Percentiles rank a stretch among this genome's conserved stretches.
Evolutionary conservation across 257 asterid species (phyloP).

Genomic region (Verbascum thapsus): DNA sequence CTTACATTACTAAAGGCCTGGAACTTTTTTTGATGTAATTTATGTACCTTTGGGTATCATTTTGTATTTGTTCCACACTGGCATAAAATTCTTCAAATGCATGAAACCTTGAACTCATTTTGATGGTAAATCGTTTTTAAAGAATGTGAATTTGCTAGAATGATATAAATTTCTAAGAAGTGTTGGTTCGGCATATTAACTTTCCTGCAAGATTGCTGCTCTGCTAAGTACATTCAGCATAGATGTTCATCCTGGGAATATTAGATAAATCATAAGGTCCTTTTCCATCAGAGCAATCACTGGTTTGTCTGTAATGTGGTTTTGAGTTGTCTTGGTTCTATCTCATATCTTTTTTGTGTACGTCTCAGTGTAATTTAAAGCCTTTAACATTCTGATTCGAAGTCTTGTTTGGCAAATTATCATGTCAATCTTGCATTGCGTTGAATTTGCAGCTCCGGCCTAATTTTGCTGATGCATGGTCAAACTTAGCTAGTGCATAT

Average conservation of each 20-base stretch:
- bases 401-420: conserved; percentile 19
- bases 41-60: neutral
- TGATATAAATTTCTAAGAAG: neutral
- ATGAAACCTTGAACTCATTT: neutral
- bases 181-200: conserved; percentile 7
- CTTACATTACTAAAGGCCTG: neutral
- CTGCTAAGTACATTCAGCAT: neutral
- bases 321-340: conserved; percentile 9
- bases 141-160: neutral
- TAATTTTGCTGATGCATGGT: conserved; percentile 99
- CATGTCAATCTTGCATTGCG: conserved; percentile 19
- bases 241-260: conserved; percentile 15
- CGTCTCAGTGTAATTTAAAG: neutral
- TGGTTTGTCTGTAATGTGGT: conserved; percentile 5
- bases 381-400: conserved; percentile 3
- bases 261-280: neutral
- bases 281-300: neutral
- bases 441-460: conserved; percentile 86
- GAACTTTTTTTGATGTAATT: neutral
- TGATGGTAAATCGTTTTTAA: neutral
- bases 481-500: conserved; percentile 97
- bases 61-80: no score
- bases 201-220: neutral
- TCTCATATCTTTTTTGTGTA: neutral
- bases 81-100: neutral